Base-by-base conservation (phyloP, 1,284 basidiomycete genomes). In the Xanthoconium separans region DNA sequence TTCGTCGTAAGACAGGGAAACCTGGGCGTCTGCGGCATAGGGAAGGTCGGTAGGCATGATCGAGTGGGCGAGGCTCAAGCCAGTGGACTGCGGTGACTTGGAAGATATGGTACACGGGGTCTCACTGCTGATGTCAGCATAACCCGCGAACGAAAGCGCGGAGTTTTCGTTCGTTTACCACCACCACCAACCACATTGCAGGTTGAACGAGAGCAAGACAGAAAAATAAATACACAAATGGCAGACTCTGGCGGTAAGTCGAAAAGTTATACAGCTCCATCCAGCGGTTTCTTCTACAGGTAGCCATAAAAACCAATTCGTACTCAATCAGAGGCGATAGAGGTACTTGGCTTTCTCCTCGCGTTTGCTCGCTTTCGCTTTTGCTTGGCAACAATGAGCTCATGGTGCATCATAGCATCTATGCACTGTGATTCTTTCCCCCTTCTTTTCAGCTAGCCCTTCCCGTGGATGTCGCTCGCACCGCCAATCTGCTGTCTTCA, bases 1-100 rank as follows among this genome's bases (percentile, higher is more conserved):
- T 73, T 98, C 95, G 61, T 96, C 93, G 67, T 84, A 93, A 4
- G 88, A 83, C 27, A 98, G 78, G 7, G 93, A 93, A 45, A 89
- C 82, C 70, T 96, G 88, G 10, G 94, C 95, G 70, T 98, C 95
- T 20, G 94, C 95, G 56, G 95, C 95, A 73, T 98, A 98, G 18
- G 95, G 95, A n/a, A 98, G 78, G 65, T 95, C 92, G 50, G 89
- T 91, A 37, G 84, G 68, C 87, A 87, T 88, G 57, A 59, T 57
- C 42, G 54, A 44, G 44, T 22, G 50, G 55, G 34, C 27, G 37
- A 40, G 39, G 16, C 16, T 27, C 27, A 43, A 43, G 48, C 29
- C n/a, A n/a, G n/a, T 8, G 30, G 39, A 47, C 58, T 65, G 65
- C 58, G 54, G 56, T 18, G 47, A 36, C n/a, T 15, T 1, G 27